Percentiles rank a stretch among this genome's conserved stretches.
These are phyloP conservation scores for Diaporthe amygdali DNA, from an alignment of 2,329 filamentous ascomycete species.

Conservation along the genomic window DNA sequence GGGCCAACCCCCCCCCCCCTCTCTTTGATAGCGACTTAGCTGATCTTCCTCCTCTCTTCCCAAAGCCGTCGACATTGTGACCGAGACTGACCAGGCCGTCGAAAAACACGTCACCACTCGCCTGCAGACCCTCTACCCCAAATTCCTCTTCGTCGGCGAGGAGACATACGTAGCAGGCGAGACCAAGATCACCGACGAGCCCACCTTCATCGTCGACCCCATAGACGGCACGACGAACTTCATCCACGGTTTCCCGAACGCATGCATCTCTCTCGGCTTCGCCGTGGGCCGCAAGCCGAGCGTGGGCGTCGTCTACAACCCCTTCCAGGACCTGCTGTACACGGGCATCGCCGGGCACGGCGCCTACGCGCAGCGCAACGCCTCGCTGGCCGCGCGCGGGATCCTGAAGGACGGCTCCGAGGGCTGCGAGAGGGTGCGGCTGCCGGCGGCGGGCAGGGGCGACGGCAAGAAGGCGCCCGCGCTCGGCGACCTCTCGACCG, in stretches of 20 bases:
- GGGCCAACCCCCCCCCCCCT: constrained; percentile 25
- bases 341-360: constrained; percentile 72
- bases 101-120: constrained; percentile 64
- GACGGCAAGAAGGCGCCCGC: constrained; percentile 54
- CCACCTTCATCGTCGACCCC: constrained; percentile 82
- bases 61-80: constrained; percentile 70
- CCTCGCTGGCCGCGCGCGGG: constrained; percentile 44
- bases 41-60: neutral
- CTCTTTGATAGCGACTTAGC: neutral
- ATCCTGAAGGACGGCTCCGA: constrained; percentile 22
- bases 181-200: constrained; percentile 63
- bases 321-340: constrained; percentile 73
- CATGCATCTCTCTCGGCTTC: constrained; percentile 79
- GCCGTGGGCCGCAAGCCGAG: constrained; percentile 65
- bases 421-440: constrained; percentile 28
- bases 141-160: constrained; percentile 72
- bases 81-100: constrained; percentile 70
- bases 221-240: constrained; percentile 87
- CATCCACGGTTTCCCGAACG: constrained; percentile 75
- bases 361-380: constrained; percentile 59
- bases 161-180: constrained; percentile 76
- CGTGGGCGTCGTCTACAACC: constrained; percentile 82
- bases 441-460: constrained; percentile 45
- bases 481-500: constrained; percentile 63
- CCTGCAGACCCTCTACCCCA: constrained; percentile 58